phyloP scores from a whole-genome alignment of 805 yeast genomes.

The Candida ortonii region DNA sequence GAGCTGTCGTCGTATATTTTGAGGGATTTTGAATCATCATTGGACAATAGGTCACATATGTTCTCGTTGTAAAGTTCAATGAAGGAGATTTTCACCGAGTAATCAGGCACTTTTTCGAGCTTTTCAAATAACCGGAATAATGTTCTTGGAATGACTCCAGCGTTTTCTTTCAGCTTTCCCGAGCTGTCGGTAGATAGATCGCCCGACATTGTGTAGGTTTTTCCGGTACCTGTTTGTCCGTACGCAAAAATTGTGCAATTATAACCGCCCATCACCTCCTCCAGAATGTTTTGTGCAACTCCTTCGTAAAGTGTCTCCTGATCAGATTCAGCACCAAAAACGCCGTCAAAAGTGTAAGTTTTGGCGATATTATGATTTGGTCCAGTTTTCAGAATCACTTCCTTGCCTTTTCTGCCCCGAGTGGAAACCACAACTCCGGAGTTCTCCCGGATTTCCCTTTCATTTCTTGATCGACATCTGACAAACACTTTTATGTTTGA shows the following conservation, averaged over 20 bases:
- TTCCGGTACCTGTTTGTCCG: conserved; percentile 87
- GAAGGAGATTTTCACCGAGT: conserved; percentile 71
- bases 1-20: conserved; percentile 51
- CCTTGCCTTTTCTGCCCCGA: conserved; percentile 43
- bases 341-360: conserved; percentile 72
- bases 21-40: conserved; percentile 45
- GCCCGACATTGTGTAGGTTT: conserved; percentile 78
- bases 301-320: conserved; percentile 64
- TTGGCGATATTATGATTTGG: conserved; percentile 36
- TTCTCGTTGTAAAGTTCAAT: conserved; percentile 88
- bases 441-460: conserved; percentile 54
- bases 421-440: conserved; percentile 61
- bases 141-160: conserved; percentile 66
- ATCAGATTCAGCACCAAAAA: conserved; percentile 78
- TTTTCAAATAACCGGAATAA: conserved; percentile 52
- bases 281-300: conserved; percentile 61
- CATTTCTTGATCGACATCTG: conserved; percentile 60
- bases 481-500: conserved; percentile 60
- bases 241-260: conserved; percentile 79
- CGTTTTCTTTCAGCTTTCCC: conserved; percentile 39
- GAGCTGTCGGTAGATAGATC: conserved; percentile 43
- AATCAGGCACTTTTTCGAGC: conserved; percentile 49
- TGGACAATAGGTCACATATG: conserved; percentile 61
- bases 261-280: conserved; percentile 70
- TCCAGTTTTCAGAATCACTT: conserved; percentile 46